Base-by-base conservation (phyloP, 2,329 filamentous ascomycete species). In the Arthrobotrys entomopaga region DNA sequence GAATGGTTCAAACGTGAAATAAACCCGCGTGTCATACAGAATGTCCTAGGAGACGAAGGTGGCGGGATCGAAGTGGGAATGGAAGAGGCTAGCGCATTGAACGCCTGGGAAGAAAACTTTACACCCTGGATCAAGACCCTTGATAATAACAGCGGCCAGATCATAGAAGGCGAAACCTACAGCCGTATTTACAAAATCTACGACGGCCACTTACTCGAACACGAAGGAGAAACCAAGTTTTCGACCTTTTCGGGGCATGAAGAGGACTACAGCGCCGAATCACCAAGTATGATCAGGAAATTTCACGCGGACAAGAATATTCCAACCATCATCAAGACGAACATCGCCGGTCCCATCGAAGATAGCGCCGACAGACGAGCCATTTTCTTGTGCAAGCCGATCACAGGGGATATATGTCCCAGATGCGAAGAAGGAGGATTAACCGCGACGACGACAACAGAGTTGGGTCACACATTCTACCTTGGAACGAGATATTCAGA, bases 381-480 rank as follows among this genome's bases (percentile, higher is more conserved):
- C 2, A 74, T 74, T 13, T 67, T 67, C 52, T 26, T 74, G 16
- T 74, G 70, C 20, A 74, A 16, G 83, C 83, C 54, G 82, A 88
- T 49, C 16, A 67, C 63, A 1, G 91, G 90, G 11, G 92, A 96
- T 79, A 78, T 81, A 10, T 99, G 95, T 78, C 88, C 91, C 0
- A 84, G 85, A 43, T 99, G 95, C 80, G 79, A 82, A 0, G 79
- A 84, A 0, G 90, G 90, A 0, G 83, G 81, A 1, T 83, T 98
- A 20, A 84, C 84, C 49, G 84, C 91, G 1, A 86, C 90, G 67
- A 89, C 87, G 75, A 91, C 93, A 6, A 89, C 98, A 57, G 95
- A 99, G 82, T 85, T 98, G 15, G 95, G 92, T 0, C 95, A 99
- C 81, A 98, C 95, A 0, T 99, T 99, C 82, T 89, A 96, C 81